Evolutionary conservation across 352 stramenopile species (phyloP), one percentile per base, ranked within the genome.

Genomic region (Globisporangium orthogonon): DNA sequence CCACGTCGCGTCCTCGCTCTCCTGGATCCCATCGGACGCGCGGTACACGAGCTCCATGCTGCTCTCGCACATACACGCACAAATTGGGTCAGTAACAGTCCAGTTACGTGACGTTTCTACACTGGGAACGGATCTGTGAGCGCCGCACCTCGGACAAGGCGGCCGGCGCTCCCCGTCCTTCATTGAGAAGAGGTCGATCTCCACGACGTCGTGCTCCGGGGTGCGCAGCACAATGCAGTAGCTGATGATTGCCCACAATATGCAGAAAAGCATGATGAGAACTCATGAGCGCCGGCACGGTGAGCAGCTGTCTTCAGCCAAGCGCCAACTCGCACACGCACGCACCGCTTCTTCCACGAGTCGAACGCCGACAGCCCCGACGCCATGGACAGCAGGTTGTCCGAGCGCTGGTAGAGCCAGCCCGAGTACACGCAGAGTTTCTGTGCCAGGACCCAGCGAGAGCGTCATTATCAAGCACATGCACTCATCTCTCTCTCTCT

Each of bases 151-250:
- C 7, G 83, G 80, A 33, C 79, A 81, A 7, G 78, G 71, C 5
- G 83, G 80, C 1, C 83, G 83, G 53, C 78, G 73, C 60, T 93
- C 83, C 28, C 83, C 83, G 13, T 70, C 71, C 14, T 74, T 85
- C 80, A 93, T 91, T 15, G 70, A 66, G 54, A 93, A 95, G 15
- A 95, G 52, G 55, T 92, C 76, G 23, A 95, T 87, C 69, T 95
- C 85, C 10, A 91, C 70, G 4, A 89, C 68, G 46, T 78, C 70
- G 9, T 43, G 49, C 23, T 82, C 66, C 3, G 65, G 61, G 28
- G 83, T 90, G 28, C 70, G 70, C 23, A 95, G 67, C 13, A 93
- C 75, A 59, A 93, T 74, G 37, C 76, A 86, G 63, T 92, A 92
- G 45, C 85, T 93, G 51, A 7, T 43, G 13, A 10, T 15, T 0